Evolutionary conservation across 2,329 filamentous ascomycete genomes (phyloP).

Genomic region (Simplicillium aogashimaense): DNA sequence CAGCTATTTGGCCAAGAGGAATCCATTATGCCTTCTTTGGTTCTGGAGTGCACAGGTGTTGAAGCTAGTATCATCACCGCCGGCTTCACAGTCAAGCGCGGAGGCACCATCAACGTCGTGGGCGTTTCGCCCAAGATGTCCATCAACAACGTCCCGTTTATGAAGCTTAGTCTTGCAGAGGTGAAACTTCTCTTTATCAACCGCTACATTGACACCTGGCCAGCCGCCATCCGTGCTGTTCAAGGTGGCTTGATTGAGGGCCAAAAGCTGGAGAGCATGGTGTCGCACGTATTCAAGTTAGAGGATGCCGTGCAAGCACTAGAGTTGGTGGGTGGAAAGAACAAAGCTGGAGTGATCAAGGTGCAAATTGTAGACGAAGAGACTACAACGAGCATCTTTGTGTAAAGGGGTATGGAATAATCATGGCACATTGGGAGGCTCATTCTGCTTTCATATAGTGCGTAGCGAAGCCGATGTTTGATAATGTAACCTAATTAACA

Average conservation of each 20-base stretch:
- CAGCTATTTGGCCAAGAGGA: constrained; percentile 43
- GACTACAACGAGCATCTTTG: not conserved
- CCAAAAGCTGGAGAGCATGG: constrained; percentile 36
- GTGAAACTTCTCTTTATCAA: constrained; percentile 60
- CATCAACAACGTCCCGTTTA: constrained; percentile 58
- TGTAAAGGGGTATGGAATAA: no score
- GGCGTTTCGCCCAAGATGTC: constrained; percentile 46
- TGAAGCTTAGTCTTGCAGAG: constrained; percentile 54
- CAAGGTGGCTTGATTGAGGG: constrained; percentile 50
- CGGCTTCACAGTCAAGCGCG: constrained; percentile 43
- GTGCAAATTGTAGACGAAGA: constrained; percentile 13
- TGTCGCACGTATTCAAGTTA: constrained; percentile 54
- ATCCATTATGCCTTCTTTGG: constrained; percentile 45
- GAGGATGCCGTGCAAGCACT: constrained; percentile 49
- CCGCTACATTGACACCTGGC: constrained; percentile 61
- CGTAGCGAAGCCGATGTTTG: no score
- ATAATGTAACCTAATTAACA: no score
- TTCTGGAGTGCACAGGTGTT: constrained; percentile 57
- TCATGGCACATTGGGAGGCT: no score
- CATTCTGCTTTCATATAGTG: no score
- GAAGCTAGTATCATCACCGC: constrained; percentile 54
- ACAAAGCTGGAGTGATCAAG: constrained; percentile 11
- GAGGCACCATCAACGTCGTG: constrained; percentile 53
- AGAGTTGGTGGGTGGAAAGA: constrained; percentile 11
- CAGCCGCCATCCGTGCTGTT: constrained; percentile 51